These are phyloP conservation scores for Aspergillus nomiae DNA, from an alignment of 2,329 filamentous ascomycete species.

Conservation along the genomic window DNA sequence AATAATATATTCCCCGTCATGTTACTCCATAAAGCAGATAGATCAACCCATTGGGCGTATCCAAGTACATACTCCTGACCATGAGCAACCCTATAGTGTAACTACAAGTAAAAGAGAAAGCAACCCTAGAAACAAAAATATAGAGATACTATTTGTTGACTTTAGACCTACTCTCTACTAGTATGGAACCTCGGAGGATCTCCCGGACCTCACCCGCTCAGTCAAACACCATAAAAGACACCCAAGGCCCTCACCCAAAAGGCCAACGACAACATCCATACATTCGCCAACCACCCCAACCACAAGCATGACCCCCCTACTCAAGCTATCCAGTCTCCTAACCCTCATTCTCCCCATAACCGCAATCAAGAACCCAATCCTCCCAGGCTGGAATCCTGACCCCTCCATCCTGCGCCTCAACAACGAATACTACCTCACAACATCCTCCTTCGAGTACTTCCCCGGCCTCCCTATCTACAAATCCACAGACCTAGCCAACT, in stretches of 20 bases:
- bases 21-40: too few species aligned
- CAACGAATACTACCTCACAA: slow-evolving; percentile 7
- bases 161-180: not conserved
- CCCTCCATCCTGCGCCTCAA: slow-evolving; percentile 1
- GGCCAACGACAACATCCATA: not conserved
- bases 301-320: not conserved
- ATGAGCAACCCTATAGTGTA: not conserved
- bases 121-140: not conserved
- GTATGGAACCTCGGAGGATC: not conserved
- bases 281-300: not conserved
- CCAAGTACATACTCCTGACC: too few species aligned
- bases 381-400: slow-evolving; percentile 8
- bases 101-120: not conserved
- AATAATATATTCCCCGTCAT: too few species aligned
- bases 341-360: not conserved
- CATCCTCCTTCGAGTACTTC: slow-evolving; percentile 6
- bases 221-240: not conserved
- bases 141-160: not conserved
- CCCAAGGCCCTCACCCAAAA: not conserved
- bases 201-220: not conserved
- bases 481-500: slow-evolving; percentile 4
- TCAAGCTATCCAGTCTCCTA: not conserved
- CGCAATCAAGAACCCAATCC: slow-evolving; percentile 1
- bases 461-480: slow-evolving; percentile 10
- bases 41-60: too few species aligned